phyloP scores from a whole-genome alignment of 306 rosid species.

The Quercus alba region DNA sequence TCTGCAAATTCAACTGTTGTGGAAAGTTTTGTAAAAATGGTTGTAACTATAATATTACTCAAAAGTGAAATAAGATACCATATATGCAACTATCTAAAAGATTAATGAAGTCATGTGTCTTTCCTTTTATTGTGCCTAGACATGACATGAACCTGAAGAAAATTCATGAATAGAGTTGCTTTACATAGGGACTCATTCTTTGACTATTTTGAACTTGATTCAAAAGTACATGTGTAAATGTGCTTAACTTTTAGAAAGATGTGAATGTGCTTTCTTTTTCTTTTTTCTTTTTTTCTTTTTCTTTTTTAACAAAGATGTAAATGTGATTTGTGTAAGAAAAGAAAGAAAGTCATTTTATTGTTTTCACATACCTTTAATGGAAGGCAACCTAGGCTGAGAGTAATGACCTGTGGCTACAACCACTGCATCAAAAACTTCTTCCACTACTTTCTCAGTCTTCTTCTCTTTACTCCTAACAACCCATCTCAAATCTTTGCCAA shows the following conservation, averaged over 20 bases:
- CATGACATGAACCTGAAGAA: conserved; percentile 1
- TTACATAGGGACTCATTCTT: neutral
- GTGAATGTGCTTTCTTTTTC: no score
- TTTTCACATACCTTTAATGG: conserved; percentile 50
- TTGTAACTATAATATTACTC: no score
- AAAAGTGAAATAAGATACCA: no score
- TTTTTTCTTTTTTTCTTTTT: no score
- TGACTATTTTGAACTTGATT: neutral
- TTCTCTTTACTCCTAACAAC: conserved; percentile 55
- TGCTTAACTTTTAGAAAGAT: no score
- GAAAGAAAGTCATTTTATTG: neutral
- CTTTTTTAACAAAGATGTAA: neutral
- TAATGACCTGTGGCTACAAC: conserved; percentile 94
- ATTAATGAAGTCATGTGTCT: neutral
- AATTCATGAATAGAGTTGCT: neutral
- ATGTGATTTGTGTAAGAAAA: neutral
- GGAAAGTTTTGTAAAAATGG: no score
- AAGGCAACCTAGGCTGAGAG: conserved; percentile 75
- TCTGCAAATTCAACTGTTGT: no score
- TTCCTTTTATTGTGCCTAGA: neutral
- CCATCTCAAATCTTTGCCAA: conserved; percentile 67
- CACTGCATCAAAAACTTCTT: conserved; percentile 86
- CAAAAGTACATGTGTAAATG: no score
- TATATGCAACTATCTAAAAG: no score
- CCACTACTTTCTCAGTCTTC: conserved; percentile 35